Conservation (phyloP, 1,139 yeast genomes). For the Hemisphaericaspora xylanilytica region DNA sequence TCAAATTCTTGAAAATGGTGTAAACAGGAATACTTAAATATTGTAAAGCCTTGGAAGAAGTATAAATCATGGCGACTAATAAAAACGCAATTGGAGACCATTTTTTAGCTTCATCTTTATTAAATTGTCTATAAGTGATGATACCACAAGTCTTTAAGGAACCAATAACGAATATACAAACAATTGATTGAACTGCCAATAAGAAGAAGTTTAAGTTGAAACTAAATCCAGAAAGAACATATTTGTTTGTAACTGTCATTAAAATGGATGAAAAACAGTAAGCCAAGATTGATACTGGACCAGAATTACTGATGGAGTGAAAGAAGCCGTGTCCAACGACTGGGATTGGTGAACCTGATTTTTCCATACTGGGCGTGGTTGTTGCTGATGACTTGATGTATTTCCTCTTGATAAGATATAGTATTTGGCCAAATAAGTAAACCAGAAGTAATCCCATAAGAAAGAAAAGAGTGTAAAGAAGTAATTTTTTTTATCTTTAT, state of each 20-base stretch:
- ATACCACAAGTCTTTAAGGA: constrained; percentile 69
- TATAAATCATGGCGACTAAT: constrained; percentile 91
- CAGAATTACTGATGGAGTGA: constrained; percentile 63
- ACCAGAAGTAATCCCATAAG: constrained; percentile 46
- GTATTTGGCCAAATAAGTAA: constrained; percentile 36
- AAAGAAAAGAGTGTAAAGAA: constrained; percentile 9
- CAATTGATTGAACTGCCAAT: constrained; percentile 76
- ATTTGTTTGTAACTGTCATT: constrained; percentile 98
- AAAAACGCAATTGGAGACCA: constrained; percentile 92
- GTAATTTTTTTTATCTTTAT: neutral
- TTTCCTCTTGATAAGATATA: constrained; percentile 31
- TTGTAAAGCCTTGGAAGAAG: constrained; percentile 93
- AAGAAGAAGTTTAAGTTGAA: constrained; percentile 92
- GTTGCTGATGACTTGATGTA: constrained; percentile 11
- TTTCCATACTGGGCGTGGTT: constrained; percentile 28
- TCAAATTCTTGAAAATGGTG: constrained; percentile 95
- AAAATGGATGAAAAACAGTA: constrained; percentile 91
- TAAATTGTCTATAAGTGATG: constrained; percentile 83
- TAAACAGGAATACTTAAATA: constrained; percentile 90
- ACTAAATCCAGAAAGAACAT: constrained; percentile 75
- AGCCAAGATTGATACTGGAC: constrained; percentile 78
- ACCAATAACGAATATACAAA: constrained; percentile 74
- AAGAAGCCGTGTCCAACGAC: constrained; percentile 18
- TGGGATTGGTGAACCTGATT: constrained; percentile 21
- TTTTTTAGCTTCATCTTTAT: constrained; percentile 84